Evolutionary conservation across 78 protist species (phyloP).

Genomic region (Dictyostelium intermedium): DNA sequence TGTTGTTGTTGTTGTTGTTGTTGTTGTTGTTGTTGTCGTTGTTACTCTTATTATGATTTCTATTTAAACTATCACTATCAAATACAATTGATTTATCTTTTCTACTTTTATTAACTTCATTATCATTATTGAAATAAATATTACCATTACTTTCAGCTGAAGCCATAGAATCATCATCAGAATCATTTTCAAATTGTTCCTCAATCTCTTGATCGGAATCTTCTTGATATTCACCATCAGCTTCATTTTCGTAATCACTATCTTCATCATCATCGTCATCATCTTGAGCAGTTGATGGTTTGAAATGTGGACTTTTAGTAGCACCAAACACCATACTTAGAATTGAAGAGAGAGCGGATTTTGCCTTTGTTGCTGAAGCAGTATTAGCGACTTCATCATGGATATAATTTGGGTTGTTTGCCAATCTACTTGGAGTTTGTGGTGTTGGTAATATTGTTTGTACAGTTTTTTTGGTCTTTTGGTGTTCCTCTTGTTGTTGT

Average conservation of each 20-base stretch:
- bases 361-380: not conserved
- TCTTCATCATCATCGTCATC: not conserved
- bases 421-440: not conserved
- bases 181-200: not conserved
- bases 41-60: not conserved
- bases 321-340: not conserved
- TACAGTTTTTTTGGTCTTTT: not conserved
- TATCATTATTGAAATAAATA: not conserved
- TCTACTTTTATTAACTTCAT: not conserved
- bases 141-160: not conserved
- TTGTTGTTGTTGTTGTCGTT: too few relatives aligned
- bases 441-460: constrained; percentile 15
- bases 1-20: not conserved
- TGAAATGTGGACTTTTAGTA: not conserved
- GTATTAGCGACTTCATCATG: not conserved
- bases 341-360: not conserved
- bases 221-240: not conserved
- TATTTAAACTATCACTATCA: not conserved
- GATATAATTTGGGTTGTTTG: not conserved
- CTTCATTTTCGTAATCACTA: not conserved
- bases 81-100: constrained; percentile 3
- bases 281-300: not conserved
- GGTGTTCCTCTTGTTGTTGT: not conserved
- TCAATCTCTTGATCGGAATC: constrained; percentile 4
- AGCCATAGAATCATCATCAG: not conserved